phyloP scores from a whole-genome alignment of 805 yeast species.

The Metschnikowia shivogae region DNA sequence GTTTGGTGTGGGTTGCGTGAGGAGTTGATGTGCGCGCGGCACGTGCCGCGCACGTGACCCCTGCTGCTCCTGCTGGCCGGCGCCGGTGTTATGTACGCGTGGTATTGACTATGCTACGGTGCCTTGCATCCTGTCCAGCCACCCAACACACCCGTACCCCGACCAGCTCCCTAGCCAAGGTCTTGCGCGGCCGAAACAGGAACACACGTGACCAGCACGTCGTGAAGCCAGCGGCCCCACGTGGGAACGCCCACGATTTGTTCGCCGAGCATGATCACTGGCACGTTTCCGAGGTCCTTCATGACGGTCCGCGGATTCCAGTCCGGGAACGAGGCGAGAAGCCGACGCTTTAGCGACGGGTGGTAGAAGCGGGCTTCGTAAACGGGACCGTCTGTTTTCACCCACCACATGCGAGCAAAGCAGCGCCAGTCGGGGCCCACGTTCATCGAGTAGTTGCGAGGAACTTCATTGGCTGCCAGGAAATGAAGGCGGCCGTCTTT shows the following conservation, averaged over 20 bases:
- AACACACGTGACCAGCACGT: slow-evolving; percentile 1
- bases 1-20: background rate
- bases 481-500: background rate
- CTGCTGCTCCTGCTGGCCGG: too few species aligned
- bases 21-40: background rate
- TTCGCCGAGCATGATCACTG: background rate
- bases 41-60: too few species aligned
- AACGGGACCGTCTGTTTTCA: background rate
- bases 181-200: background rate
- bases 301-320: background rate
- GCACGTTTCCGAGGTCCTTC: slow-evolving; percentile 1
- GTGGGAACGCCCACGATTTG: slow-evolving; percentile 1
- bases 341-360: background rate
- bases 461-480: background rate
- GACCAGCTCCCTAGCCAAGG: too few species aligned
- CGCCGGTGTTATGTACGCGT: too few species aligned
- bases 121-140: too few species aligned
- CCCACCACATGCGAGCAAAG: slow-evolving; percentile 17
- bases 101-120: too few species aligned
- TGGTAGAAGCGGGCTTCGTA: slow-evolving; percentile 1
- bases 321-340: slow-evolving; percentile 1
- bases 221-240: background rate
- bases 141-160: too few species aligned
- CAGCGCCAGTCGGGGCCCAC: slow-evolving; percentile 5
- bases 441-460: background rate